These are phyloP conservation scores for Pezicula radicicola DNA, from an alignment of 2,329 filamentous ascomycete genomes.

Conservation along the genomic window DNA sequence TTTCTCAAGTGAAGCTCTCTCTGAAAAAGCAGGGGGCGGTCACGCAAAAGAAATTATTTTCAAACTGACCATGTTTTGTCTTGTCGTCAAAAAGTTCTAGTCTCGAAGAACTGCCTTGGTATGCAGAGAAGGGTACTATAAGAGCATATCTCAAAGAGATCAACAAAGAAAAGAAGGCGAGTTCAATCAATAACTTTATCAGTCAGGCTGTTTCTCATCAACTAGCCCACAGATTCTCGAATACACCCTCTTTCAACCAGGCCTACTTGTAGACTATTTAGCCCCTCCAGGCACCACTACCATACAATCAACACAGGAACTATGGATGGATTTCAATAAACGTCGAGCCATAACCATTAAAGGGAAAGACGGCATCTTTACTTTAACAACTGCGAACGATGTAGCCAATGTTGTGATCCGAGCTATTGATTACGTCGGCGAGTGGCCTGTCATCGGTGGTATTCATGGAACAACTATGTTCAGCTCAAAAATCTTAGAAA, in stretches of 20 bases:
- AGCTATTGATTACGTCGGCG: slow-evolving; percentile 28
- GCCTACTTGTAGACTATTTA: slow-evolving; percentile 46
- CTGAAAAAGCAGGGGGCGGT: not conserved
- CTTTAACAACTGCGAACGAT: slow-evolving; percentile 42
- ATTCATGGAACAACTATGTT: slow-evolving; percentile 25
- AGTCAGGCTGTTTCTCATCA: not conserved
- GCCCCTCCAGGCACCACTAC: slow-evolving; percentile 37
- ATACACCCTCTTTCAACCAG: slow-evolving; percentile 48
- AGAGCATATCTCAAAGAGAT: slow-evolving; percentile 46
- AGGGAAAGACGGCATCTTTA: slow-evolving; percentile 37
- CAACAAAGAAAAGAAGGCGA: slow-evolving; percentile 33
- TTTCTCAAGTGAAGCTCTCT: not conserved
- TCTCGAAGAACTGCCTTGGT: slow-evolving; percentile 41
- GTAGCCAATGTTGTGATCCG: slow-evolving; percentile 32
- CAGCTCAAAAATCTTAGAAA: slow-evolving; percentile 27
- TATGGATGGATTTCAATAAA: slow-evolving; percentile 26
- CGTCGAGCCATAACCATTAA: slow-evolving; percentile 40
- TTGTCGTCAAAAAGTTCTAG: slow-evolving; percentile 19
- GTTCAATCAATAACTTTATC: not conserved
- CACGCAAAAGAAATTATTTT: not conserved
- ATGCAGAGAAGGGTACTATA: slow-evolving; percentile 45
- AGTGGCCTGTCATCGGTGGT: slow-evolving; percentile 30
- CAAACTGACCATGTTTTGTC: slow-evolving; percentile 4
- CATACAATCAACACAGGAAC: slow-evolving; percentile 27
- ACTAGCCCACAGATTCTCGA: slow-evolving; percentile 30